Base-by-base conservation (phyloP, 2,329 filamentous ascomycete species). In the Colletotrichum sp. region DNA sequence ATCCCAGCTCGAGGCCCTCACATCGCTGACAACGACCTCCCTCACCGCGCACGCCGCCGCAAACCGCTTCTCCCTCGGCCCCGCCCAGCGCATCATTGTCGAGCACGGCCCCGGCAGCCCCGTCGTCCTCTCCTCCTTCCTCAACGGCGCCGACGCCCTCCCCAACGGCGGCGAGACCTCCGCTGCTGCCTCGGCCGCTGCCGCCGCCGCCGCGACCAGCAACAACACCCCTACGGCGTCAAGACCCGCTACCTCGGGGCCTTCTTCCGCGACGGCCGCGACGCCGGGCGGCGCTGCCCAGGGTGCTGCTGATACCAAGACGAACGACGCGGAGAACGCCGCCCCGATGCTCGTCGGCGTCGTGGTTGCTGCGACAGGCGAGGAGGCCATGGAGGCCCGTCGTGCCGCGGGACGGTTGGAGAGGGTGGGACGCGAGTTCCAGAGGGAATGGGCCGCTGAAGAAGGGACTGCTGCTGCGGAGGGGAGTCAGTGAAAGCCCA, bases 81-180 rank as follows among this genome's bases (percentile, higher is more conserved):
- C 81, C 8, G 89, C 90, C 4, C 86, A 90, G 80, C 89, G 91
- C 81, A 87, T 93, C 77, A 89, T 92, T 82, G 88, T 92, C 80
- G 91, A 92, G 81, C 90, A 90, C 80, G 84, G 84, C 4, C 83
- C 85, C 52, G 83, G 83, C 65, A 86, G 85, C 26, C 82, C 86
- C 78, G 82, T 88, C 65, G 82, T 88, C 60, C 79, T 88, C 30
- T 84, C 89, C 77, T 88, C 87, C 28, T 90, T 87, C 79, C 81
- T 90, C 76, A 86, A 88, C 72, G 85, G 85, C 28, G 81, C 78
- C 57, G 68, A 78, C 57, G 70, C 76, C 60, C 68, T 75, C 36
- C 71, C 68, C 39, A 66, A 72, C 62, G 59, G 64, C 67, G 62
- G 71, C 52, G 75, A 75, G 26, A 70, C 60, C 22, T 71, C 68